Evolutionary conservation across 2,329 filamentous ascomycete genomes (phyloP).

Genomic region (Falciphora oryzae): DNA sequence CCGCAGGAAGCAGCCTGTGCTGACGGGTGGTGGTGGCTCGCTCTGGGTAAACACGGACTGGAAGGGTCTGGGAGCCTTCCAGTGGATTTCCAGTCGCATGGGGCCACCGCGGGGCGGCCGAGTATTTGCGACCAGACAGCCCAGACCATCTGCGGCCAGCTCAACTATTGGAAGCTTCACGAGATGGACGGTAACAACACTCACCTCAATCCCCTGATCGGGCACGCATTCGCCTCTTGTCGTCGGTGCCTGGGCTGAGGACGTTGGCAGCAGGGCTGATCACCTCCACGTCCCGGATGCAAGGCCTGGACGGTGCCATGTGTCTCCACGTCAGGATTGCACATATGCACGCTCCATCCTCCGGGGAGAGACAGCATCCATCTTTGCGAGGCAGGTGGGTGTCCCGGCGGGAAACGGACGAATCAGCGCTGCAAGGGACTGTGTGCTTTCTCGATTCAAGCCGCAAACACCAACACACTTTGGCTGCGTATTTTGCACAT

Average conservation of each 20-base stretch:
- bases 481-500: neutral
- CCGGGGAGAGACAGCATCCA: neutral
- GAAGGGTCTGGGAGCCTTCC: neutral
- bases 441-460: neutral
- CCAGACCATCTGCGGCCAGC: too few species aligned
- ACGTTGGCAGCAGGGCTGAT: neutral
- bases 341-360: neutral
- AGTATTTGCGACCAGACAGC: too few species aligned
- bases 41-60: neutral
- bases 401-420: neutral
- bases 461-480: neutral
- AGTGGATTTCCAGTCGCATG: neutral
- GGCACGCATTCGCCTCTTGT: too few species aligned
- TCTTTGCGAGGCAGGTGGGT: too few species aligned
- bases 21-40: too few species aligned
- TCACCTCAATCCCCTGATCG: too few species aligned
- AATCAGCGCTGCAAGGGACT: neutral
- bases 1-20: too few species aligned
- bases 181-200: too few species aligned
- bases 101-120: too few species aligned
- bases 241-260: too few species aligned
- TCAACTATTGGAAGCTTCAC: too few species aligned
- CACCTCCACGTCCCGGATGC: neutral
- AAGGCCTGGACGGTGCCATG: conserved; percentile 7
- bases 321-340: conserved; percentile 2